Base-by-base conservation (phyloP, 2,329 filamentous ascomycete species). In the Exophiala sideris region DNA sequence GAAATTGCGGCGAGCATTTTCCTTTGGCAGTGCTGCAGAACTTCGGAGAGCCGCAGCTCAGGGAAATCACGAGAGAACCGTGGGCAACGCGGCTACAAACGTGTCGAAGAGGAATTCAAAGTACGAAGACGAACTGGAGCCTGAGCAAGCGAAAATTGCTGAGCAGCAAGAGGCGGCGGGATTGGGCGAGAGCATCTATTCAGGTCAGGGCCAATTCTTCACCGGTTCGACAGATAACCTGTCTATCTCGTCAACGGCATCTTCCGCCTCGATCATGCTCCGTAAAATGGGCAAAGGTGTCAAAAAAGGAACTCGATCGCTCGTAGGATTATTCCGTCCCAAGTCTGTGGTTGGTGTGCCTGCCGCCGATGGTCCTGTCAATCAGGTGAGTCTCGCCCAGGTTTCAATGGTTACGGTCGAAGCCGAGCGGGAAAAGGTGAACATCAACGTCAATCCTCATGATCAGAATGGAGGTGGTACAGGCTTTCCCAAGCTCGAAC, bases 201-300 rank as follows among this genome's bases (percentile, higher is more conserved):
- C 88, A 20, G 89, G 90, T 11, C 84, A 88, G 67, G 88, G 87
- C 54, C 87, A 87, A 60, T 82, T 92, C 60, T 96, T 97, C 68
- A 83, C 86, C 12, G 88, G 90, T 11, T 99, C 94, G 3, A 97
- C 90, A 0, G 94, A 99, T 71, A 97, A 97, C 63, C 74, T 99
- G 41, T 77, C 75, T 3, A 73, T 77, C 16, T 76, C 73, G 1
- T 76, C 75, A 1, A 76, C 75, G 5, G 74, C 73, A 18, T 76
- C 74, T 0, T 77, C 75, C 6, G 74, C 75, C 3, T 77, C 74
- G 11, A 71, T 77, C 47, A 77, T 77, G 74, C 70, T 99, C 62
- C 85, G 94, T 49, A 99, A 99, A 76, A 99, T 99, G 94, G 94
- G 94, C 52, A 90, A 91, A 61, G 91, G 92, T n/a, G 88, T 97